Evolutionary conservation across 2,329 filamentous ascomycete genomes (phyloP), one percentile per base, ranked within the genome.

Genomic region (Botrytis medusae): DNA sequence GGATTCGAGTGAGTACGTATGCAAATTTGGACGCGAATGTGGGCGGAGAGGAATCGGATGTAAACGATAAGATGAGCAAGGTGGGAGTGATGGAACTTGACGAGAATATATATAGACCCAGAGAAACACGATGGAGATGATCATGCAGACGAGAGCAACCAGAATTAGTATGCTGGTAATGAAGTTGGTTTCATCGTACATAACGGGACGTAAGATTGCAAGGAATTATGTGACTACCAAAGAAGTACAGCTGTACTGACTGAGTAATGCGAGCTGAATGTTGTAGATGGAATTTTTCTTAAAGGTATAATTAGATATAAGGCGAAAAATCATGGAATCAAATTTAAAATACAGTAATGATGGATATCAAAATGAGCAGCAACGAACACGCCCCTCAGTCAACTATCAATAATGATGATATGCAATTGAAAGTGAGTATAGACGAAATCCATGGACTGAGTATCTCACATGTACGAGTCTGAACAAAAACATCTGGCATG

Each of bases 101-200:
- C 14, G 32, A 7, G 25, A 34, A 12, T 60, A 68, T 46, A 72
- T 68, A 34, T 34, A 51, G n/a, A 22, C 32, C 37, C 59, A 25
- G 7, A 54, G 25, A 40, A 65, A 25, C 18, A 37, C 12, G 20
- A 71, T 1, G 20, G 64, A n/a, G 14, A 42, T 54, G 4, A 71
- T 57, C 32, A 42, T 34, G 59, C 12, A 40, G 29, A n/a, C 29
- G 3, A 32, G 37, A 0, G 22, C 22, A 25, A 40, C 34, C 4
- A 40, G 8, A 18, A 51, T 8, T 9, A 71, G 32, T 22, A 51
- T 29, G 29, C n/a, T 29, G 2, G 22, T 40, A 32, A 64, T 32
- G 59, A n/a, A 25, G n/a, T 48, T 64, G 18, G 69, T 46, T 32
- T 18, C 59, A 64, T 71, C 32, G n/a, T 64, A 71, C 69, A 51